Percentiles rank a stretch among this genome's conserved stretches.
Conservation (phyloP, 345 rosid species). For the Luvunga scandens region DNA sequence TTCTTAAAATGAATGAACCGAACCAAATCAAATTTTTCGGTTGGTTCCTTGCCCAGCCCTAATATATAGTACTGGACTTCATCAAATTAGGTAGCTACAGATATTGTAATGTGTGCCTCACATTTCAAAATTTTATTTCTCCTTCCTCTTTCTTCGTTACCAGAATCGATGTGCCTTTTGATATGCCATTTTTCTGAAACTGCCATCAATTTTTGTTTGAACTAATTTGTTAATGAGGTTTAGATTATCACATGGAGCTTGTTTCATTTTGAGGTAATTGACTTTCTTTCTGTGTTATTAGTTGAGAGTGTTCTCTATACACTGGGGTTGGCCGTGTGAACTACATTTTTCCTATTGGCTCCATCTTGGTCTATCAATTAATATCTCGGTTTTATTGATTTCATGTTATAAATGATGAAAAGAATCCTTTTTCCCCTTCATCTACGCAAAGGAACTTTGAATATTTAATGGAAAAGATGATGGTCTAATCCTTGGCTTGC, state of each 20-base stretch:
- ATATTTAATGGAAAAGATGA: neutral
- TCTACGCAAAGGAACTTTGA: neutral
- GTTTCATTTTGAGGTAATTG: neutral
- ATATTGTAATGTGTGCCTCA: neutral
- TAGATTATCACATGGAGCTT: neutral
- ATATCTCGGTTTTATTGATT: neutral
- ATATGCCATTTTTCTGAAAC: neutral
- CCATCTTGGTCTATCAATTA: neutral
- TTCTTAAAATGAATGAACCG: too few relatives aligned
- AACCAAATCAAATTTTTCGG: too few relatives aligned
- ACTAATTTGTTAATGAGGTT: neutral
- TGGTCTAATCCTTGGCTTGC: neutral
- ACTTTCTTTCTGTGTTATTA: neutral
- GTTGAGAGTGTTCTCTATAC: neutral
- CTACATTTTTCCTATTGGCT: neutral
- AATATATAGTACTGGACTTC: neutral
- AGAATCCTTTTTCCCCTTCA: too few relatives aligned
- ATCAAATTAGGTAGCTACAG: neutral
- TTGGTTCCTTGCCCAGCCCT: too few relatives aligned
- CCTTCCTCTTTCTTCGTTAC: neutral
- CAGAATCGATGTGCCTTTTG: neutral
- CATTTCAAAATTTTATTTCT: neutral
- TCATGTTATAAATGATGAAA: too few relatives aligned
- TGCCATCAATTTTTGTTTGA: neutral
- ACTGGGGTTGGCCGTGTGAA: neutral